These are phyloP conservation scores for Ophiocytium majus DNA, from an alignment of 352 stramenopile species.

Conservation along the genomic window DNA sequence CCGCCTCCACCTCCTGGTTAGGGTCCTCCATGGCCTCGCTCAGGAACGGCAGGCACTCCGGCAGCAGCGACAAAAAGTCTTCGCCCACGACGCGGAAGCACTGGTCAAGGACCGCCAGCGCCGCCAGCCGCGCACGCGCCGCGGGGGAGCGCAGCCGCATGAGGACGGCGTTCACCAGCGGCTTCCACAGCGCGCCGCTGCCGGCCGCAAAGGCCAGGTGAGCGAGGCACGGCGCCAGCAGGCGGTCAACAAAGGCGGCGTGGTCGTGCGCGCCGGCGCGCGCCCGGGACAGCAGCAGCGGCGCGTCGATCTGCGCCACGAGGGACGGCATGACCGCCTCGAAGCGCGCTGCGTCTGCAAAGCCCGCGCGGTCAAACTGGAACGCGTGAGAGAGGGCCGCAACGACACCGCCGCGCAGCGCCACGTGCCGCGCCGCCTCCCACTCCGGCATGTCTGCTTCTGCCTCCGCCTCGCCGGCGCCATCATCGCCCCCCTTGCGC, in stretches of 20 bases:
- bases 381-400: conserved; percentile 47
- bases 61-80: conserved; percentile 59
- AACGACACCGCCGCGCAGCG: conserved; percentile 25
- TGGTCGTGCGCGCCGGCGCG: neutral
- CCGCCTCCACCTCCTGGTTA: conserved; percentile 50
- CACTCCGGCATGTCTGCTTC: conserved; percentile 6
- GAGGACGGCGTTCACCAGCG: conserved; percentile 54
- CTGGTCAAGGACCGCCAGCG: conserved; percentile 48
- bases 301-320: conserved; percentile 43
- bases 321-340: conserved; percentile 43
- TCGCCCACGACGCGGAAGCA: conserved; percentile 59
- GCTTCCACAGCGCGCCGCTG: conserved; percentile 59
- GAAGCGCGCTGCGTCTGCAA: conserved; percentile 48
- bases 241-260: conserved; percentile 32
- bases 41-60: conserved; percentile 60
- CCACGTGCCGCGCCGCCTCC: conserved; percentile 1
- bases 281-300: neutral
- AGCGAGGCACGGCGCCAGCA: conserved; percentile 51
- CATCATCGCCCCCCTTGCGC: neutral
- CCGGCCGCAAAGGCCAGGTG: conserved; percentile 44
- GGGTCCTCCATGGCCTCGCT: conserved; percentile 60
- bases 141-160: conserved; percentile 37
- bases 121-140: conserved; percentile 34
- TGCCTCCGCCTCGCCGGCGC: no score
- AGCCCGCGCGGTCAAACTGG: conserved; percentile 45